Percentiles rank a stretch among this genome's conserved stretches.
Conservation (phyloP, 805 yeast genomes). For the Vanderwaltozyma verrucispora region DNA sequence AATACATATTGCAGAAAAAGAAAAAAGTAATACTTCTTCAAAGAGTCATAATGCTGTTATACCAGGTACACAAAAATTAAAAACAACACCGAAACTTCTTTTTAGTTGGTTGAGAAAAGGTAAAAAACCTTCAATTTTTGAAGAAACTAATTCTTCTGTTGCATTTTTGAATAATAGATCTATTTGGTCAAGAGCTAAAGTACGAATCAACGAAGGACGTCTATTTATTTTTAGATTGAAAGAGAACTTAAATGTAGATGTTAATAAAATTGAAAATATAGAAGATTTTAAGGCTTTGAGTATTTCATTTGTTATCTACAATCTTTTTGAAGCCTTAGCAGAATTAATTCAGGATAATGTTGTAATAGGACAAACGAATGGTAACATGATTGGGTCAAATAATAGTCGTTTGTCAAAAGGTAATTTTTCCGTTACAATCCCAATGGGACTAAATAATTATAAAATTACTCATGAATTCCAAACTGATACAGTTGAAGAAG, state of each 20-base stretch:
- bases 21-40: too few species aligned
- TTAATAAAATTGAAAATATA: background rate
- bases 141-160: constrained; percentile 8
- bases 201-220: constrained; percentile 21
- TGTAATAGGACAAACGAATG: constrained; percentile 6
- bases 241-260: background rate
- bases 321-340: constrained; percentile 21
- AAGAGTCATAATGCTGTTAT: background rate
- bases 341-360: constrained; percentile 22
- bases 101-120: constrained; percentile 17
- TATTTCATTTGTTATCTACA: constrained; percentile 14
- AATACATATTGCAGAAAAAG: constrained; percentile 8
- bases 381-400: background rate
- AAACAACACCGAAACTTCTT: constrained; percentile 3
- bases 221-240: constrained; percentile 13
- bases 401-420: constrained; percentile 4
- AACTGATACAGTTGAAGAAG: constrained; percentile 57
- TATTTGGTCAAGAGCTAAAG: constrained; percentile 14
- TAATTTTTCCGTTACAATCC: constrained; percentile 19
- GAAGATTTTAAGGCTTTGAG: constrained; percentile 4
- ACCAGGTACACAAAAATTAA: background rate
- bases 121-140: constrained; percentile 6
- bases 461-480: constrained; percentile 44
- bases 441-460: constrained; percentile 9
- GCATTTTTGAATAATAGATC: constrained; percentile 17